Evolutionary conservation across 768 basidiomycete species (phyloP), one percentile per base, ranked within the genome.

Genomic region (Rhodotorula babjevae): DNA sequence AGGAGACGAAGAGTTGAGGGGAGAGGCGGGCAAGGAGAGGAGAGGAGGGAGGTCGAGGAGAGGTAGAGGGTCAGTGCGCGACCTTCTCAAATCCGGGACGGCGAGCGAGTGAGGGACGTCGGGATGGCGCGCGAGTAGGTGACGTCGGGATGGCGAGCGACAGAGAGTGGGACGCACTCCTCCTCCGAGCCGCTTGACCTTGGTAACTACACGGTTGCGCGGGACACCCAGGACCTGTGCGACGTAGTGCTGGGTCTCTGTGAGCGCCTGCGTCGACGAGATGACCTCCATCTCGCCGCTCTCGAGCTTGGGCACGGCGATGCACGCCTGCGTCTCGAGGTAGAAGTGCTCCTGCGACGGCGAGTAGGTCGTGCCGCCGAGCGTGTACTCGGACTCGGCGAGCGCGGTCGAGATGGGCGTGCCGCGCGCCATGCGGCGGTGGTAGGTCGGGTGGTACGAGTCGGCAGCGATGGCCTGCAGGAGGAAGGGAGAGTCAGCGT

Each of bases 211-310:
- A 3, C 78, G 74, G 40, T 76, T 78, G 12, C 73, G 65, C 27
- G 78, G 77, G 12, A 77, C 71, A 15, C 78, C 78, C 40, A 73
- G 73, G 2, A 74, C 78, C 47, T 76, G 74, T 10, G 77, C 76
- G 14, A 77, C 77, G 40, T 67, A 74, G 15, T 69, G 76, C 60
- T 79, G 78, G 0, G 76, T 74, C 11, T 77, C 76, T 10, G 73
- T 75, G 27, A 72, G 59, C 21, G 73, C 75, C 63, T 79, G 78
- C 6, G 76, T 76, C 12, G 75, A 74, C 19, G 68, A 59, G 56
- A 65, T 74, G 18, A 78, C 64, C 61, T 78, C 77, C 64, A 77
- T 76, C 68, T 79, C 78, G 63, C 72, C 76, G 16, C 73, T 73
- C 63, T 79, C 78, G 53, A 72, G 69, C 49, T 77, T 77, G 16